Base-by-base conservation (phyloP, 2,329 filamentous ascomycete species). In the Cladosporium sphaerospermum region DNA sequence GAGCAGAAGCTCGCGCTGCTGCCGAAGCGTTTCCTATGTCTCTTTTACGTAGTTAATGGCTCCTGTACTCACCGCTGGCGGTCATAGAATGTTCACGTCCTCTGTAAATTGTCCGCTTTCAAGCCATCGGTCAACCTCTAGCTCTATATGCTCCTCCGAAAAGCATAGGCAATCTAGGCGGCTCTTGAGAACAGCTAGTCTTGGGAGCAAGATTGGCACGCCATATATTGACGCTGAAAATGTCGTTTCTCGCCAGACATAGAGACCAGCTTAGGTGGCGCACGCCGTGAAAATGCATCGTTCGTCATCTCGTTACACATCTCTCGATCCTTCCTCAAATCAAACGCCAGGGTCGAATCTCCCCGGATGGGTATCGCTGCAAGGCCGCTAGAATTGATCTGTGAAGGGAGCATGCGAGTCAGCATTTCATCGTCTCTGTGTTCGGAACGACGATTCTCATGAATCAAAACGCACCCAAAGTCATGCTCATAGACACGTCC, bases 401-500 rank as follows among this genome's bases (percentile, higher is more conserved):
- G 40, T 11, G 10, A 14, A 44, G n/a, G n/a, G n/a, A 10, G 16
- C 8, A 10, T 6, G 5, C 40, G 1, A 28, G 8, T 42, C 40
- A 42, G 16, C 4, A 42, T 18, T 16, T 5, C 7, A 7, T 7
- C 23, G 23, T 28, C 23, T 28, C 23, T 28, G 23, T 7, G 23
- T 28, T 28, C 23, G 7, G 23, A 28, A 28, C 23, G 23, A 5
- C 7, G 23, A 28, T 5, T 28, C 23, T 28, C 23, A 7, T 28
- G 23, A 7, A 28, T 28, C 23, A 7, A 10, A 45, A 61, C 76
- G 69, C 74, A 78, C 81, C 81, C 69, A 85, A 70, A 45, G 82
- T 85, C 82, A 85, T 84, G 69, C 81, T 85, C 77, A 84, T 78
- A 56, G 77, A 80, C 44, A 85, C 78, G 69, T 85, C 83, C 23